Conservation (phyloP, 306 rosid species). For the Styphnolobium japonicum region DNA sequence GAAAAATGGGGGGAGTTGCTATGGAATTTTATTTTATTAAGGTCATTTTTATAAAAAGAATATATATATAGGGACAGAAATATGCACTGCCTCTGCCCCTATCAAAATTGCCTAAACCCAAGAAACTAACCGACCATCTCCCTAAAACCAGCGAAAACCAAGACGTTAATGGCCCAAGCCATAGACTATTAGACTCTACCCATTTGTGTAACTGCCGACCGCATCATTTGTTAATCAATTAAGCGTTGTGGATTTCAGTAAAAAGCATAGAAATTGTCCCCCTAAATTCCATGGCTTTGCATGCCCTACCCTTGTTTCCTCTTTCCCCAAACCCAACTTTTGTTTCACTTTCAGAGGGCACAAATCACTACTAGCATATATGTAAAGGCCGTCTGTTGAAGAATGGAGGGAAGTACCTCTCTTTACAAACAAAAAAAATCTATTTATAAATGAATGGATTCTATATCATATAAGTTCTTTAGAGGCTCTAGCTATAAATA, state of each 20-base stretch:
- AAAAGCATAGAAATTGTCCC: constrained; percentile 43
- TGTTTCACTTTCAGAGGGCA: constrained; percentile 33
- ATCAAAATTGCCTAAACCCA: constrained; percentile 27
- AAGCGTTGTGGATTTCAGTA: constrained; percentile 57
- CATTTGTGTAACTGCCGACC: constrained; percentile 60
- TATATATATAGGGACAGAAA: constrained; percentile 24
- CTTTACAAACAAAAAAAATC: neutral
- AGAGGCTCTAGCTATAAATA: neutral
- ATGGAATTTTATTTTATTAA: neutral
- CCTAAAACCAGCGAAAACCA: constrained; percentile 62
- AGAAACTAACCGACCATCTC: constrained; percentile 74
- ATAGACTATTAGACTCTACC: constrained; percentile 12
- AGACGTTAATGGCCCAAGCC: constrained; percentile 12
- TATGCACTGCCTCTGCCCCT: neutral
- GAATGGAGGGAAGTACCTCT: neutral
- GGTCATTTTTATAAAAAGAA: neutral
- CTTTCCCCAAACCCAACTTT: constrained; percentile 15
- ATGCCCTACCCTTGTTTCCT: constrained; percentile 24
- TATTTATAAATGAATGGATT: neutral
- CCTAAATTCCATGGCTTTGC: constrained; percentile 30
- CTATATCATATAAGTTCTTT: neutral
- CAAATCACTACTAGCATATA: neutral
- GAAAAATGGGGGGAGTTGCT: neutral
- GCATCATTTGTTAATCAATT: constrained; percentile 43
- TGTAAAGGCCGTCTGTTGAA: neutral